Base-by-base conservation (phyloP, 2,329 filamentous ascomycete genomes). In the Epichloe elymi region DNA sequence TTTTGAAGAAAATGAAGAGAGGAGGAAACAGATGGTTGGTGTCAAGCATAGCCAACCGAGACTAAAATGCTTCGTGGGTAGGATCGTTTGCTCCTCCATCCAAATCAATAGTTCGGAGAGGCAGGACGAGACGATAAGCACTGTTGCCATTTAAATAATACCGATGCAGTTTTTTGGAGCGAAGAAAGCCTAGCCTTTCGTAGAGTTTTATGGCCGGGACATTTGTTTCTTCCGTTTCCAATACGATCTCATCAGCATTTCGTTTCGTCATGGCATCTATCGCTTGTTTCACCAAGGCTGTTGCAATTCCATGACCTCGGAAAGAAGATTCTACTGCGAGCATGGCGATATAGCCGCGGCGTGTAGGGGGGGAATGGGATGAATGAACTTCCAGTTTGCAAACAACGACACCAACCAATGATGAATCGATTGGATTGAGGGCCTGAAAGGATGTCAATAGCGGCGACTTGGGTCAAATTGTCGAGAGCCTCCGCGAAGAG, bases 91-190 rank as follows among this genome's bases (percentile, higher is more conserved):
- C 57, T 3, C 62, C 61, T 6, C 62, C 62, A 48, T 74, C 71
- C 3, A 66, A 60, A 46, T 75, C 71, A 38, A 70, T 56, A 3
- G 70, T 60, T 63, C 85, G 90, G 49, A 96, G 70, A 56, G 90
- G 84, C 38, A 98, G 68, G 6, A 97, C 82, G 48, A 98, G 73
- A 41, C 93, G 78, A 65, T 93, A 98, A 2, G 93, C 93, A 51
- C 89, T 95, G 64, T 88, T 98, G 11, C 93, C 93, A 63, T 97
- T 98, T 40, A 98, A 72, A 60, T 98, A 98, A 64, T 98, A 98
- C 42, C 93, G 78, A 67, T 97, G 90, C 49, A 98, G 70, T 54
- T 89, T 86, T 69, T 98, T 98, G 54, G 88, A 95, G 48, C 91
- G 77, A 20, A 97, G 68, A 62, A 98, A 98, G 0, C 93, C 93